These are phyloP conservation scores for Microsporum ferrugineum DNA, from an alignment of 2,329 filamentous ascomycete genomes.

Conservation along the genomic window DNA sequence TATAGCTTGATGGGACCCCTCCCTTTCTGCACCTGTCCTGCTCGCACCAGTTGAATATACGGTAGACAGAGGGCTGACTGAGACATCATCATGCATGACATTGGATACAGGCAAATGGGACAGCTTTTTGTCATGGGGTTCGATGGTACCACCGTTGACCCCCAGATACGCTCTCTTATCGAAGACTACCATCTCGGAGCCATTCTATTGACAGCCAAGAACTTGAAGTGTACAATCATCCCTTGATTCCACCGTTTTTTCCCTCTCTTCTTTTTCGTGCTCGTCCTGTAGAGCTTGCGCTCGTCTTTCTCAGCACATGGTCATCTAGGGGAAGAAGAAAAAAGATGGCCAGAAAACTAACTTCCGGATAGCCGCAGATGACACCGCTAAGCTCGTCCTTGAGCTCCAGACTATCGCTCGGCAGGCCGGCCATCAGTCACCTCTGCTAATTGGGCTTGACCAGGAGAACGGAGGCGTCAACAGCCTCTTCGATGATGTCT, in stretches of 20 bases:
- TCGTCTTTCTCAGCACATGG: conserved; percentile 6
- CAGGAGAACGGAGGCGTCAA: conserved; percentile 98
- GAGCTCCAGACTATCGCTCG: conserved; percentile 88
- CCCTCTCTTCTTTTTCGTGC: conserved; percentile 7
- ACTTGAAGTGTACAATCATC: conserved; percentile 45
- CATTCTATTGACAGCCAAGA: conserved; percentile 57
- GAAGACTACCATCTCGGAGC: conserved; percentile 70
- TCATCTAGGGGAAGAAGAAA: background rate
- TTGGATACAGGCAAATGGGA: conserved; percentile 42
- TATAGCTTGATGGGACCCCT: too few relatives aligned
- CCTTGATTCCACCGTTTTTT: background rate
- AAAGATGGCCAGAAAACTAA: conserved; percentile 17
- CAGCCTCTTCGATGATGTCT: conserved; percentile 89
- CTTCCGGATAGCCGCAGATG: conserved; percentile 61
- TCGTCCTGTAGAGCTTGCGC: background rate
- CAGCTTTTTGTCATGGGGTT: conserved; percentile 58
- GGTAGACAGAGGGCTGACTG: conserved; percentile 17
- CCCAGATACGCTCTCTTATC: conserved; percentile 52
- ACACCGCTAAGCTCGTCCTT: conserved; percentile 76
- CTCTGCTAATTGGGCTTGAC: conserved; percentile 80
- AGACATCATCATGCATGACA: conserved; percentile 64
- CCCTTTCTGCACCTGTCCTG: too few relatives aligned
- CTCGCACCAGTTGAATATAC: background rate
- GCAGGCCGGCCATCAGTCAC: conserved; percentile 78
- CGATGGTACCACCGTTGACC: conserved; percentile 52